phyloP scores from a whole-genome alignment of 1,139 yeast species.

The Nematodospora anomalae region DNA sequence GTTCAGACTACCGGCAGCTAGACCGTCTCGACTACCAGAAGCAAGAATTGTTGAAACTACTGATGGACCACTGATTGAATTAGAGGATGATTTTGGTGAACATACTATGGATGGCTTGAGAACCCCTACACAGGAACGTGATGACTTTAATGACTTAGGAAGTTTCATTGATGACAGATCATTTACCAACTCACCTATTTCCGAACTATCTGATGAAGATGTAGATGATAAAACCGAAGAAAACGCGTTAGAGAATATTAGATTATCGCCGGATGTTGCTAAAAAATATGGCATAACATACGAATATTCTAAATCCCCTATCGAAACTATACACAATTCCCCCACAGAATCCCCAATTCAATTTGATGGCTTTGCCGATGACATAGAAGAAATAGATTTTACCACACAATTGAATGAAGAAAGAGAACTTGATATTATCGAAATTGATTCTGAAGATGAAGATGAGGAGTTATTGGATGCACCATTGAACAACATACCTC shows the following conservation, averaged over 20 bases:
- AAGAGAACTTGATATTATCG: constrained; percentile 38
- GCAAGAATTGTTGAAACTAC: constrained; percentile 14
- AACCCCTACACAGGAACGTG: constrained; percentile 40
- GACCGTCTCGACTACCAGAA: constrained; percentile 8
- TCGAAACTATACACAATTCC: too few relatives aligned
- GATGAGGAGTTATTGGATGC: constrained; percentile 15
- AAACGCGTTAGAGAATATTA: constrained; percentile 23
- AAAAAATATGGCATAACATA: constrained; percentile 29
- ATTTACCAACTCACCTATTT: constrained; percentile 12
- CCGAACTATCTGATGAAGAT: constrained; percentile 18
- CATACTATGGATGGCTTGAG: constrained; percentile 38
- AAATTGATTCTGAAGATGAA: constrained; percentile 35
- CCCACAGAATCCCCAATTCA: neutral
- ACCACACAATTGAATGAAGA: constrained; percentile 46
- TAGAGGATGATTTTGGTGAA: constrained; percentile 45
- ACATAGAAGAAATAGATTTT: constrained; percentile 30
- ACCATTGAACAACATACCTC: constrained; percentile 3
- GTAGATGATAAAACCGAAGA: constrained; percentile 18
- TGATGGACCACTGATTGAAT: constrained; percentile 18
- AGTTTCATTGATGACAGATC: constrained; percentile 32
- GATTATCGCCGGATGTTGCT: constrained; percentile 20
- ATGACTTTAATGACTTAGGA: constrained; percentile 32
- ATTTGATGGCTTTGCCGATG: constrained; percentile 25
- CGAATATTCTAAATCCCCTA: constrained; percentile 5
- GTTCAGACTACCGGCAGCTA: constrained; percentile 8